Percentiles rank a stretch among this genome's conserved stretches.
Conservation (phyloP, 2,329 filamentous ascomycete species). For the Ophidiomyces ophidiicola region DNA sequence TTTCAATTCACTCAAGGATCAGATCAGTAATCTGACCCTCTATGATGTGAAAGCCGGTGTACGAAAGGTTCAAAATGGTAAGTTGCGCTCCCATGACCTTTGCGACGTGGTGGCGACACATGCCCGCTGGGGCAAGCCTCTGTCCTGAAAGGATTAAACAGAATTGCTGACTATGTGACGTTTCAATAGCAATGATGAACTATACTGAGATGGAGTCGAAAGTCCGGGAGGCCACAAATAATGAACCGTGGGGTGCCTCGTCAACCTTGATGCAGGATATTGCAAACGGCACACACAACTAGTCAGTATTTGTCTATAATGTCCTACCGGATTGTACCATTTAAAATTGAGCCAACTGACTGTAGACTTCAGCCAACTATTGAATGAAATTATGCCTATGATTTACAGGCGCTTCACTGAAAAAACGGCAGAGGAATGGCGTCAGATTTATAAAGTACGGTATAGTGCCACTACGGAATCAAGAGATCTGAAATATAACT, state of each 20-base stretch:
- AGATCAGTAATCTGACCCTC: slow-evolving; percentile 81
- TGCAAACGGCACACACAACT: slow-evolving; percentile 93
- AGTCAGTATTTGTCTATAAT: slow-evolving; percentile 56
- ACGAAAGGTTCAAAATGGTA: slow-evolving; percentile 94
- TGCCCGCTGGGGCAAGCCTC: too few relatives aligned
- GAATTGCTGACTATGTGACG: slow-evolving; percentile 9
- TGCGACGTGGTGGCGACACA: too few relatives aligned
- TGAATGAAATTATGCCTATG: slow-evolving; percentile 99
- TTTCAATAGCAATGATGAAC: slow-evolving; percentile 77
- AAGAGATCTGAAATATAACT: background rate
- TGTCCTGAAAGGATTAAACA: background rate
- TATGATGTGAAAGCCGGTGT: slow-evolving; percentile 94
- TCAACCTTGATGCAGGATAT: slow-evolving; percentile 92
- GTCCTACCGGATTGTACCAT: background rate
- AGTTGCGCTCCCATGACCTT: too few relatives aligned
- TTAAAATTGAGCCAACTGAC: slow-evolving; percentile 10
- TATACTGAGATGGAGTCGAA: slow-evolving; percentile 85
- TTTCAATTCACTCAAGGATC: slow-evolving; percentile 69
- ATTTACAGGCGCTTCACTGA: slow-evolving; percentile 99
- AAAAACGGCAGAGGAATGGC: slow-evolving; percentile 95
- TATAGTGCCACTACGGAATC: background rate
- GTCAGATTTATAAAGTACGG: slow-evolving; percentile 89
- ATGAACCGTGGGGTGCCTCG: slow-evolving; percentile 89
- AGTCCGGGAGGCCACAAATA: slow-evolving; percentile 94
- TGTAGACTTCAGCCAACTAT: slow-evolving; percentile 57